These are phyloP conservation scores for Nothophaeocryptopus gaeumannii DNA, from an alignment of 2,329 filamentous ascomycete species.

Conservation along the genomic window DNA sequence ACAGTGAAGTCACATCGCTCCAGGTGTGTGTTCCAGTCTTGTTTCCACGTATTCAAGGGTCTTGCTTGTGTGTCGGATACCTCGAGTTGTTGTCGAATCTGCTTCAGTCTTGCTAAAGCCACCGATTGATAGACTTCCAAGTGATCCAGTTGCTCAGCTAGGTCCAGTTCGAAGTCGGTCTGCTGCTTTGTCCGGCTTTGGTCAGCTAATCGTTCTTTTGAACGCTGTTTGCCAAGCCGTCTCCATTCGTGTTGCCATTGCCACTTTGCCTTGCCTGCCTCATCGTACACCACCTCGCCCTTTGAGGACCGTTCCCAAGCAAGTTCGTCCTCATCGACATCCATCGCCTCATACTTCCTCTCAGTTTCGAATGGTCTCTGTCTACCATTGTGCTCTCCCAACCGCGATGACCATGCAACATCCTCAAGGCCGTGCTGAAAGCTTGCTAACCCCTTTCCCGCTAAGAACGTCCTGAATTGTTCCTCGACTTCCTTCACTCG, in stretches of 20 bases:
- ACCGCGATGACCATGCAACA: not conserved
- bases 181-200: not conserved
- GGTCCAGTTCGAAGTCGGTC: not conserved
- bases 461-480: too few relatives aligned
- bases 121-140: not conserved
- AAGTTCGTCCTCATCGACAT: slow-evolving; percentile 1
- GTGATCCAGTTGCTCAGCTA: not conserved
- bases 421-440: not conserved
- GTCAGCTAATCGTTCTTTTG: not conserved
- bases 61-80: not conserved
- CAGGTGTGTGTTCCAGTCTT: slow-evolving; percentile 11
- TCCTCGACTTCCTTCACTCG: not conserved
- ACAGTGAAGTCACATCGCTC: slow-evolving; percentile 13
- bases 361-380: not conserved
- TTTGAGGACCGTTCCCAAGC: slow-evolving; percentile 7
- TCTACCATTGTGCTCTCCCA: not conserved
- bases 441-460: too few relatives aligned
- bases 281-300: slow-evolving; percentile 12
- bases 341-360: not conserved
- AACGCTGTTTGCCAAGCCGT: slow-evolving; percentile 6
- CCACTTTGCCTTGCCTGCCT: slow-evolving; percentile 11
- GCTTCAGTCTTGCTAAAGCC: slow-evolving; percentile 9
- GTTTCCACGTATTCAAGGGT: slow-evolving; percentile 4
- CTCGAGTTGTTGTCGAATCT: slow-evolving; percentile 8
- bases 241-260: slow-evolving; percentile 14